phyloP scores from a whole-genome alignment of 305 asterid genomes.

The Fraxinus albicans region DNA sequence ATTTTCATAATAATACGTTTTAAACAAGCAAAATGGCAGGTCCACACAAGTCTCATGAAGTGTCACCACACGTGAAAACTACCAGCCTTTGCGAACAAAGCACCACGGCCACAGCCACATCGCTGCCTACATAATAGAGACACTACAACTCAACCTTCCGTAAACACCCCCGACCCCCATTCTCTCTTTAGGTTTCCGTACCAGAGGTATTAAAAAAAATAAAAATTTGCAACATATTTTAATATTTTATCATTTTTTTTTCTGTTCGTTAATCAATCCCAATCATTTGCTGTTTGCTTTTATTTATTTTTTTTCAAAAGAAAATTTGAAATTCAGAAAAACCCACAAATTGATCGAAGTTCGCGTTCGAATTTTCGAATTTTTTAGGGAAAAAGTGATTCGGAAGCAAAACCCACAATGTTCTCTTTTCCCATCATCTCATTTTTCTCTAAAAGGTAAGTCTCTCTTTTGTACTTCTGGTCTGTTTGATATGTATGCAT shows the following conservation, averaged over 20 bases:
- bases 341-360: neutral
- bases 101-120: neutral
- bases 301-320: neutral
- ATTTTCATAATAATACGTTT: neutral
- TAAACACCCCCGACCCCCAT: neutral
- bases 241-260: neutral
- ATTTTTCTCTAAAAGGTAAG: neutral
- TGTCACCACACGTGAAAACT: conserved; percentile 2
- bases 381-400: neutral
- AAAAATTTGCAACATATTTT: neutral
- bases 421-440: neutral
- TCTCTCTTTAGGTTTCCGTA: neutral
- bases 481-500: neutral
- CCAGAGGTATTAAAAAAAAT: neutral
- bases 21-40: neutral
- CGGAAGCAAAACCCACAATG: neutral
- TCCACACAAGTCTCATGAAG: neutral
- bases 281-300: neutral
- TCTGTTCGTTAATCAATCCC: neutral
- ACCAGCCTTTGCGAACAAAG: neutral
- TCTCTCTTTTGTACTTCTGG: neutral
- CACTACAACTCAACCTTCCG: neutral
- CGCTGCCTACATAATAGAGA: neutral
- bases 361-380: neutral
- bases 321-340: neutral